These are phyloP conservation scores for Phylloporus sp. DNA, from an alignment of 1,284 basidiomycete species.

Conservation along the genomic window DNA sequence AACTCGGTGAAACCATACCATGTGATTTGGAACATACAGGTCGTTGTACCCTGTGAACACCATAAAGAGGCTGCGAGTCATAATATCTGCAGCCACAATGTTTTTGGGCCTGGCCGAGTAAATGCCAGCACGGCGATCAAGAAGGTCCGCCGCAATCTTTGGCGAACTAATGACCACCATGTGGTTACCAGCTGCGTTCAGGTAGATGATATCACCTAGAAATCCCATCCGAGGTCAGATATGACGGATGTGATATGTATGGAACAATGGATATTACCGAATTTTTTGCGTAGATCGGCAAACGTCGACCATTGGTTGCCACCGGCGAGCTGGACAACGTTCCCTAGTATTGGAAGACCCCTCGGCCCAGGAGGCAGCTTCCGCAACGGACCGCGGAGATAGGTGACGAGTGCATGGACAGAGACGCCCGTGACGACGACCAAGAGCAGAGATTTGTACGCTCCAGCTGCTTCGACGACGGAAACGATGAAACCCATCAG, in stretches of 20 bases:
- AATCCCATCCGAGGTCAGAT: neutral
- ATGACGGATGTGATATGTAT: neutral
- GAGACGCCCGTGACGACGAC: constrained; percentile 4
- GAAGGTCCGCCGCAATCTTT: constrained; percentile 10
- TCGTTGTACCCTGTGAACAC: constrained; percentile 6
- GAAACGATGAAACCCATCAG: neutral
- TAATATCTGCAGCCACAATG: constrained; percentile 14
- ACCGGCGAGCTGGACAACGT: constrained; percentile 1
- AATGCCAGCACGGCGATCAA: constrained; percentile 13
- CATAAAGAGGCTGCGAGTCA: constrained; percentile 14
- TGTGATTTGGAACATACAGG: neutral
- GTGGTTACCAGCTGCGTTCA: constrained; percentile 10
- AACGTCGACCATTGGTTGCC: constrained; percentile 13
- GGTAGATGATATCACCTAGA: constrained; percentile 13
- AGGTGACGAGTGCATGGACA: constrained; percentile 2
- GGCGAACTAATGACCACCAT: constrained; percentile 16
- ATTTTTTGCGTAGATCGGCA: constrained; percentile 3
- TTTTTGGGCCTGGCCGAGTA: constrained; percentile 13
- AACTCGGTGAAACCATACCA: neutral
- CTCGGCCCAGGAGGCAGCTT: constrained; percentile 11
- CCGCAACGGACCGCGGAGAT: constrained; percentile 11
- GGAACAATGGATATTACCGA: neutral
- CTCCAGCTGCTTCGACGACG: neutral
- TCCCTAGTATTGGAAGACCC: constrained; percentile 13
- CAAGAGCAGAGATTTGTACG: constrained; percentile 1